phyloP scores from a whole-genome alignment of 441 rosid genomes.

The Jatropha multifida region DNA sequence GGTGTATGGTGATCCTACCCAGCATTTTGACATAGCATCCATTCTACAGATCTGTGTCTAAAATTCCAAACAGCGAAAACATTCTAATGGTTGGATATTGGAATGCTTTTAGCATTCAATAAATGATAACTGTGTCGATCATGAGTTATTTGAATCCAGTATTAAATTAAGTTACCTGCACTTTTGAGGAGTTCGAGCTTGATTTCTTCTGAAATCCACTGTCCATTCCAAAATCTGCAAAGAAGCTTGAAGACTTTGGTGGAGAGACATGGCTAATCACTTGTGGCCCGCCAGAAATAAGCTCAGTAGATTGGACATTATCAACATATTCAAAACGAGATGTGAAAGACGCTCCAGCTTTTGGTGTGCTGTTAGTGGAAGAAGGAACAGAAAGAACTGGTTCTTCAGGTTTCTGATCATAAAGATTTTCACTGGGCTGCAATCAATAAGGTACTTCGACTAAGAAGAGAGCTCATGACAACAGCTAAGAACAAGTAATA shows the following conservation, averaged over 20 bases:
- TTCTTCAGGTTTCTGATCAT: conserved; percentile 97
- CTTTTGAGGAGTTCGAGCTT: conserved; percentile 60
- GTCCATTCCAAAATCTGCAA: conserved; percentile 92
- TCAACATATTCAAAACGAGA: conserved; percentile 95
- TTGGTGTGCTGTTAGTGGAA: conserved; percentile 37
- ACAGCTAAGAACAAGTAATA: background rate
- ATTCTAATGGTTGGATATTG: background rate
- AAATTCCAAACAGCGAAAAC: background rate
- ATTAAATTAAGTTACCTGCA: conserved; percentile 47
- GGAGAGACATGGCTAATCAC: conserved; percentile 87
- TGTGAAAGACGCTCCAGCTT: conserved; percentile 53
- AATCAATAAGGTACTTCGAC: conserved; percentile 18
- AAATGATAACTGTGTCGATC: background rate
- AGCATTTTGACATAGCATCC: background rate
- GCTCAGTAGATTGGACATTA: conserved; percentile 54
- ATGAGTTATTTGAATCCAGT: background rate
- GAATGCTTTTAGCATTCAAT: background rate
- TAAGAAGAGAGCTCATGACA: background rate
- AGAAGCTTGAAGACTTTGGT: conserved; percentile 88
- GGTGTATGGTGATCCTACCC: background rate
- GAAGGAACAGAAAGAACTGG: conserved; percentile 55
- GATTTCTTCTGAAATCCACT: conserved; percentile 68
- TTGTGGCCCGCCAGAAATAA: conserved; percentile 54
- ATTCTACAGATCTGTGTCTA: background rate
- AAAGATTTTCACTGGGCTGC: conserved; percentile 82